A percentile compares a stretch with the other conserved stretches of the same genome.
Conservation (phyloP, 2,329 filamentous ascomycete species). For the Tolypocladium cylindrosporum region DNA sequence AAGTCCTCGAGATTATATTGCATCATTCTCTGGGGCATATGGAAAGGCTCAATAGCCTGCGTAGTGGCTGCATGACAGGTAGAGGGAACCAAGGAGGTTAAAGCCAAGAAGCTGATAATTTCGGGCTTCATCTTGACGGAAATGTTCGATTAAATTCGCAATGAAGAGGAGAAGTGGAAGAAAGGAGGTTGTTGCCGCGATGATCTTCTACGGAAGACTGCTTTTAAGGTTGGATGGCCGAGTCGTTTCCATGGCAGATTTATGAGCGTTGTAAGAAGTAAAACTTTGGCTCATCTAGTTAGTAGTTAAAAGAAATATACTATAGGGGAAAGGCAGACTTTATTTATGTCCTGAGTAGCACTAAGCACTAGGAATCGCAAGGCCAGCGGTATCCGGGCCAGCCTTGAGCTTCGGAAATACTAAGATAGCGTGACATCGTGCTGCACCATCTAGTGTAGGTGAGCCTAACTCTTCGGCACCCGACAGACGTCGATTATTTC, state of each 20-base stretch:
- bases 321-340: neutral
- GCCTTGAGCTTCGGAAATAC: neutral
- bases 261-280: neutral
- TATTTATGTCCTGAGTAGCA: neutral
- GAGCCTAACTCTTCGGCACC: neutral
- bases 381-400: neutral
- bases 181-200: neutral
- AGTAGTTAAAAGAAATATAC: neutral
- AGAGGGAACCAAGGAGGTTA: neutral
- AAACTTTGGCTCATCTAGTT: neutral
- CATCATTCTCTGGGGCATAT: neutral
- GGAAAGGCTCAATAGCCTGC: neutral
- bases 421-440: neutral
- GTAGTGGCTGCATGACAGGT: neutral
- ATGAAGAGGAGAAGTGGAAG: neutral
- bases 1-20: neutral
- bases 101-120: neutral
- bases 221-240: neutral
- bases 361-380: neutral
- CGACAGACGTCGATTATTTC: neutral
- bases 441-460: neutral
- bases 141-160: neutral
- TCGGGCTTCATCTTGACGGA: neutral
- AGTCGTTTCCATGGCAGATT: neutral
- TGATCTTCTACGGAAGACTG: neutral